phyloP scores from a whole-genome alignment of 2,329 filamentous ascomycete species.

The Phoma sp. region DNA sequence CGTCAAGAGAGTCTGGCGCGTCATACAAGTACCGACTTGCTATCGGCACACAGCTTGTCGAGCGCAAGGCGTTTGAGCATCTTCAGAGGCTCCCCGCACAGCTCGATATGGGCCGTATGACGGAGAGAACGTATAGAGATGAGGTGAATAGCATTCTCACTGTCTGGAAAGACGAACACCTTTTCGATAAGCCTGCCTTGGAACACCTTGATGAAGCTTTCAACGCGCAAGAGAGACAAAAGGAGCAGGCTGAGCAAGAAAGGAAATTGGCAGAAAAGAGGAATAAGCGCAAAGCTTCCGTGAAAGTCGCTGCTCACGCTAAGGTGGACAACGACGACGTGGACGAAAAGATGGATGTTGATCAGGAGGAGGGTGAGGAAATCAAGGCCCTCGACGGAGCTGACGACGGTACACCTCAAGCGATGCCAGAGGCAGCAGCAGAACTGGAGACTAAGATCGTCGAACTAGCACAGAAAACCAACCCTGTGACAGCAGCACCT shows the following conservation, averaged over 20 bases:
- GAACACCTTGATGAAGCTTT: slow-evolving; percentile 38
- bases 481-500: not conserved
- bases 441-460: slow-evolving; percentile 3
- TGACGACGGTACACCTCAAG: slow-evolving; percentile 11
- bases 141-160: slow-evolving; percentile 44
- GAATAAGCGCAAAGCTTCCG: slow-evolving; percentile 24
- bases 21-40: slow-evolving; percentile 82
- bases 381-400: slow-evolving; percentile 10
- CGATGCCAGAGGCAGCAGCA: not conserved
- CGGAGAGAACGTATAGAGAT: slow-evolving; percentile 64
- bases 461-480: not conserved
- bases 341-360: slow-evolving; percentile 29
- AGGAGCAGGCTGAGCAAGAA: slow-evolving; percentile 65
- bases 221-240: slow-evolving; percentile 50
- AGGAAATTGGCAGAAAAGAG: slow-evolving; percentile 67
- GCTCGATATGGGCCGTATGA: slow-evolving; percentile 79
- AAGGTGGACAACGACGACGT: slow-evolving; percentile 23
- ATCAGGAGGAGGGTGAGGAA: slow-evolving; percentile 18
- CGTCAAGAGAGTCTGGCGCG: slow-evolving; percentile 35
- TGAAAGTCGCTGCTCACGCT: slow-evolving; percentile 13
- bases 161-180: slow-evolving; percentile 43
- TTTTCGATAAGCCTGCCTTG: slow-evolving; percentile 42
- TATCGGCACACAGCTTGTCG: slow-evolving; percentile 75
- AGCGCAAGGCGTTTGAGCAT: slow-evolving; percentile 74
- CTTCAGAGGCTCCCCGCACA: slow-evolving; percentile 77